Evolutionary conservation across 2,329 filamentous ascomycete genomes (phyloP), one percentile per base, ranked within the genome.

Genomic region (Phyllosticta ampelicida): DNA sequence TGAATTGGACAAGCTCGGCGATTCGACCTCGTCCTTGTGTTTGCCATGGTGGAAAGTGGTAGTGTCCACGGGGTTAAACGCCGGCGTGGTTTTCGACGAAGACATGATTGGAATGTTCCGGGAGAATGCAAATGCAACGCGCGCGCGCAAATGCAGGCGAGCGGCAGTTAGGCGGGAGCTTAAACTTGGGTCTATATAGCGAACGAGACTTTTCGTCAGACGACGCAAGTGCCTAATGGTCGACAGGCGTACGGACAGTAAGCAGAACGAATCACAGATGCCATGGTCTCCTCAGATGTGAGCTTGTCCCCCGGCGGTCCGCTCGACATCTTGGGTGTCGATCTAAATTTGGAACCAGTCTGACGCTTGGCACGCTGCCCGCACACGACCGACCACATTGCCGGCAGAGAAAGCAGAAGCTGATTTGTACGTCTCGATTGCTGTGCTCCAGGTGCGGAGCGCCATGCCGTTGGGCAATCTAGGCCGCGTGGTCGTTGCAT

Each of bases 1-100:
- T 52, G 67, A 78, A 67, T 68, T 75, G 55, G 75, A 77, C 59
- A 77, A 71, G 62, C 74, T 75, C 28, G 76, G 76, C 29, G 74
- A 76, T 64, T 78, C 71, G 58, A 74, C 71, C 61, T 74, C 69
- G 62, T 74, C 72, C 60, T 69, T 67, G 60, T 60, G 61, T 51
- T 66, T 65, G 58, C 60, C 65, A 26, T 63, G 64, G 36, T 63
- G 61, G 36, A 67, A 68, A 52, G 66, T 60, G 28, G 74, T 75
- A n/a, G 36, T 44, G 65, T 76, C 74, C 60, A 76, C 71, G 19
- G 74, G 70, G 61, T 73, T 64, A 63, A 75, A 76, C 56, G 65
- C 62, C 20, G 71, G 68, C 56, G 63, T 65, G 59, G 67, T 63
- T 62, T 68, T 64, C 57, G 68, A 61, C 60, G 66, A n/a, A n/a